Conservation (phyloP, 2,329 filamentous ascomycete genomes). For the Chalaropsis ovoidea region DNA sequence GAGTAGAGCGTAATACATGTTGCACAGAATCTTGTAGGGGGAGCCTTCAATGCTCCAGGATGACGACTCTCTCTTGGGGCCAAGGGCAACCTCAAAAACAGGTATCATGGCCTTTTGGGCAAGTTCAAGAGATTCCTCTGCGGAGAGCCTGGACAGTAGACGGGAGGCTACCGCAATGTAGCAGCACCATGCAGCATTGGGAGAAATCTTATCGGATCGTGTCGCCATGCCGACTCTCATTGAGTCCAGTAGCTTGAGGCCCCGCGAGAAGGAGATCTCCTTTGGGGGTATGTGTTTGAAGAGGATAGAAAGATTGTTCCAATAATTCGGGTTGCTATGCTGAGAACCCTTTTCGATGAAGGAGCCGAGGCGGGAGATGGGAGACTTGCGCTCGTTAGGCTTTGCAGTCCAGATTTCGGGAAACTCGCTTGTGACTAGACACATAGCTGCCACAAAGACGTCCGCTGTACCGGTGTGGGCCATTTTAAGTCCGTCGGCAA, state of each 20-base stretch:
- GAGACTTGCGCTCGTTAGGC: conserved; percentile 42
- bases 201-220: conserved; percentile 63
- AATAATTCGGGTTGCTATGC: conserved; percentile 60
- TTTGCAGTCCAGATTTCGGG: conserved; percentile 56
- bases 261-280: conserved; percentile 39
- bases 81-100: conserved; percentile 46
- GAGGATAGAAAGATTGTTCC: conserved; percentile 56
- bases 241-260: conserved; percentile 53
- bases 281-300: conserved; percentile 49
- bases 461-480: conserved; percentile 64
- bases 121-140: conserved; percentile 40
- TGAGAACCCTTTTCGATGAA: conserved; percentile 81
- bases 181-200: conserved; percentile 61
- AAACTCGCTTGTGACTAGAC: conserved; percentile 52
- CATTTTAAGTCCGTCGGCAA: conserved; percentile 62
- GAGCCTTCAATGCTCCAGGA: conserved; percentile 28
- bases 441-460: conserved; percentile 58
- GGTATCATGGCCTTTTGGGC: conserved; percentile 44
- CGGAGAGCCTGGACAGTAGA: conserved; percentile 40
- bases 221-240: conserved; percentile 60
- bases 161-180: conserved; percentile 58
- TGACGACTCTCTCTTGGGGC: conserved; percentile 36
- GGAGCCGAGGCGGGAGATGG: conserved; percentile 49
- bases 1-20: conserved; percentile 18
- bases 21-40: conserved; percentile 21